A percentile compares a stretch with the other conserved stretches of the same genome.
Conservation (phyloP, 2,329 filamentous ascomycete genomes). For the Mycocentrospora acerina region DNA sequence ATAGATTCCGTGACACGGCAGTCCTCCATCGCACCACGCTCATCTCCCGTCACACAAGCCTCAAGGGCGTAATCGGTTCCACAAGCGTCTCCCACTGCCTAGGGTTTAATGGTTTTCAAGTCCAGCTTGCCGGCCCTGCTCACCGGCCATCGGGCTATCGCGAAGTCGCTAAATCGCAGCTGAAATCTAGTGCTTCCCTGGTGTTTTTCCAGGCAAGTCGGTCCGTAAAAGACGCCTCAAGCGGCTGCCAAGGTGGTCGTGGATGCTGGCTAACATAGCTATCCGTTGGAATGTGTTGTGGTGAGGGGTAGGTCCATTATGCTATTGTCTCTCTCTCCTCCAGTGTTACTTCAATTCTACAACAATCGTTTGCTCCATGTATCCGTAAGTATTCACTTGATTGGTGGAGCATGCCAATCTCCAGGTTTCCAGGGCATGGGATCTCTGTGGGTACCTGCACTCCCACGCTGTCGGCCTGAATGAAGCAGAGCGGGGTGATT, state of each 20-base stretch:
- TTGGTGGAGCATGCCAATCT: neutral
- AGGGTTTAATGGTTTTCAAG: too few species aligned
- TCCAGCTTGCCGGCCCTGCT: too few species aligned
- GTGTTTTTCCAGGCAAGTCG: slow-evolving; percentile 17
- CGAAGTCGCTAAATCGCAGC: neutral
- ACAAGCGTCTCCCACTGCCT: too few species aligned
- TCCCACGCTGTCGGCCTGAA: slow-evolving; percentile 10
- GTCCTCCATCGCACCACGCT: too few species aligned
- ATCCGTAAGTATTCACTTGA: too few species aligned
- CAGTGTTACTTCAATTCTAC: neutral
- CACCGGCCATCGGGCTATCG: too few species aligned
- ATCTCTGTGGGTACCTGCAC: slow-evolving; percentile 1
- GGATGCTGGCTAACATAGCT: too few species aligned
- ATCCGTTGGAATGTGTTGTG: too few species aligned
- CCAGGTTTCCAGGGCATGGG: neutral
- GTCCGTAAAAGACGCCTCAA: slow-evolving; percentile 15
- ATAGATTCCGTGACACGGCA: too few species aligned
- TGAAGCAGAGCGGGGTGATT: slow-evolving; percentile 15
- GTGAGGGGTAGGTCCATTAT: too few species aligned
- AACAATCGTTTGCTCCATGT: neutral
- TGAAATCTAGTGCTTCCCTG: slow-evolving; percentile 1
- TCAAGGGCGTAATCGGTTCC: too few species aligned
- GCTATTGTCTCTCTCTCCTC: neutral
- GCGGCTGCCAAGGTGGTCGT: slow-evolving; percentile 18
- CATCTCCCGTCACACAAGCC: too few species aligned